phyloP scores from a whole-genome alignment of 805 yeast species.

The Metschnikowia similis region DNA sequence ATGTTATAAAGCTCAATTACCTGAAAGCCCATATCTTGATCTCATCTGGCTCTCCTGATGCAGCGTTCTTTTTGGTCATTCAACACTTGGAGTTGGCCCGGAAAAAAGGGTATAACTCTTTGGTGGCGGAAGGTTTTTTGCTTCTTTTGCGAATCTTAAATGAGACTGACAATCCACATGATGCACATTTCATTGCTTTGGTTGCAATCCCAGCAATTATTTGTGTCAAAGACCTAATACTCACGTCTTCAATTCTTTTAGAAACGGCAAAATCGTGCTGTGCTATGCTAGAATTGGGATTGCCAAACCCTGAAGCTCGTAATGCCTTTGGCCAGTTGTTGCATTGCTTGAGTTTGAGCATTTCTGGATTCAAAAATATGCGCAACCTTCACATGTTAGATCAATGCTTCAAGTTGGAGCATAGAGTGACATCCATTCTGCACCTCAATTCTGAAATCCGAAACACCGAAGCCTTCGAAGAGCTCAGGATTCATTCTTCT shows the following conservation, averaged over 20 bases:
- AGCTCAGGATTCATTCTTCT: conserved; percentile 11
- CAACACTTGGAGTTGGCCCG: conserved; percentile 49
- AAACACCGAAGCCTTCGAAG: conserved; percentile 9
- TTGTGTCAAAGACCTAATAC: conserved; percentile 34
- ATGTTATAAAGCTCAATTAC: conserved; percentile 45
- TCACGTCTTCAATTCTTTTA: conserved; percentile 32
- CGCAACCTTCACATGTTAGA: conserved; percentile 36
- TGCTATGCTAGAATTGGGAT: conserved; percentile 5
- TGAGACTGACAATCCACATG: conserved; percentile 37
- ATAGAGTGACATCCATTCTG: conserved; percentile 5
- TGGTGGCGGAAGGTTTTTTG: conserved; percentile 45
- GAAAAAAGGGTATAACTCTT: conserved; percentile 40
- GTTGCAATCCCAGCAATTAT: conserved; percentile 43
- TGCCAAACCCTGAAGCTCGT: conserved; percentile 6
- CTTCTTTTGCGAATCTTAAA: conserved; percentile 44
- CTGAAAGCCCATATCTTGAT: conserved; percentile 44
- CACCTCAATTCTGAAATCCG: conserved; percentile 5
- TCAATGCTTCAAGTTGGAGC: conserved; percentile 38
- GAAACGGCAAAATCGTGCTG: conserved; percentile 29
- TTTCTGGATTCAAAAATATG: conserved; percentile 40
- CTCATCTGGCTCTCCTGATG: conserved; percentile 40
- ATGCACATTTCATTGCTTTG: conserved; percentile 39
- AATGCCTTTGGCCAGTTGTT: conserved; percentile 28
- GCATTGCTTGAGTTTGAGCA: conserved; percentile 38
- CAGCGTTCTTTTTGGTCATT: conserved; percentile 47